Evolutionary conservation across 2,329 filamentous ascomycete species (phyloP), one percentile per base, ranked within the genome.

Genomic region (Stemphylium beticola): DNA sequence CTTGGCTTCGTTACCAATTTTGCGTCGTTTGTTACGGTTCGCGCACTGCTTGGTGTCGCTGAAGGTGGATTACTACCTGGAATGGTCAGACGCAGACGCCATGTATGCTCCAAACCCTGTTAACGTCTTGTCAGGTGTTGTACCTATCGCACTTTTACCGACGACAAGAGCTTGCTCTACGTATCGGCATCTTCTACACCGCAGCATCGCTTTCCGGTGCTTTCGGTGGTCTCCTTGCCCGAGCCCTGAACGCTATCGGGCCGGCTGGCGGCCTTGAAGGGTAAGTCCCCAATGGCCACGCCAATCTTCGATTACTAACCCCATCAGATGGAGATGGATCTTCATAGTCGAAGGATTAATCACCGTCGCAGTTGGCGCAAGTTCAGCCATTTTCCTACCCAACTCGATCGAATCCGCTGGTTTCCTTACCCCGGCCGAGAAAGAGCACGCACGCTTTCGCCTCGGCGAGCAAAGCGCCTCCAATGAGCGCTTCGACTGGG

Each of bases 171-270:
- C 76, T 88, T 57, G 84, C 85, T 0, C 71, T 88, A 33, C 79
- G 87, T 4, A 87, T 90, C 44, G 87, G 86, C 26, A 76, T 89
- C 5, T 89, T 90, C 65, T 90, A 88, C 67, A 88, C 85, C 0
- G 85, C 86, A 1, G 85, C 86, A 0, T 87, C 85, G 1, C 73
- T 89, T 4, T 87, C 85, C 0, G 85, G 86, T 2, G 85, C 85
- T 1, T 88, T 88, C 66, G 85, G 85, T 24, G 86, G 84, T 5
- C 77, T 89, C 0, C 76, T 88, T 6, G 86, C 86, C 7, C 79
- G 85, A 9, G 86, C 85, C 0, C 75, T 89, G 5, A 82, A 83
- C 0, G 80, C 82, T n/a, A 87, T 89, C 53, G 84, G 81, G 0
- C 78, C 79, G 0, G 71, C 77, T 4, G 83, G 82, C 1, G 81